Percentiles rank a stretch among this genome's conserved stretches.
These are phyloP conservation scores for Kuraishia hungarica DNA, from an alignment of 805 yeast genomes.

Conservation along the genomic window DNA sequence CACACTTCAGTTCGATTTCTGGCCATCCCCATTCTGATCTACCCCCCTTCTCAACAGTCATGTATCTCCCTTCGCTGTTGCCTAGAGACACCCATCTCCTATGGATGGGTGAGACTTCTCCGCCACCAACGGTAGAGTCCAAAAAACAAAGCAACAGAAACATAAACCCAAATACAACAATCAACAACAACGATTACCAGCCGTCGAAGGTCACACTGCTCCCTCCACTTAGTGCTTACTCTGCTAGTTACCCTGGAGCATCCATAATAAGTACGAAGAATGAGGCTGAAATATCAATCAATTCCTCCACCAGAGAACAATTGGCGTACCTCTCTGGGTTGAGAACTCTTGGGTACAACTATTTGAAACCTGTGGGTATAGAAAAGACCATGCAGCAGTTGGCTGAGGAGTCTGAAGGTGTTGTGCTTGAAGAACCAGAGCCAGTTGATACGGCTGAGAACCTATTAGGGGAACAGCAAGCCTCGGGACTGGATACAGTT, in stretches of 20 bases:
- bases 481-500: constrained; percentile 8
- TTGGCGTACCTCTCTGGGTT: constrained; percentile 19
- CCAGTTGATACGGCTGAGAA: constrained; percentile 7
- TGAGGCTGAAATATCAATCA: constrained; percentile 2
- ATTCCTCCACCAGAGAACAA: constrained; percentile 4
- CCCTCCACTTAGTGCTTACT: not conserved
- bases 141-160: constrained; percentile 12
- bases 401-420: constrained; percentile 7
- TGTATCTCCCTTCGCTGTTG: constrained; percentile 41
- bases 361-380: constrained; percentile 51
- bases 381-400: constrained; percentile 41
- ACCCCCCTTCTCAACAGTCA: constrained; percentile 8
- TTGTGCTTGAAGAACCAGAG: constrained; percentile 13
- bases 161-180: constrained; percentile 8
- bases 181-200: not conserved
- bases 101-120: constrained; percentile 22
- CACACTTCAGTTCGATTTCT: too few species aligned
- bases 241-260: not conserved
- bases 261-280: not conserved
- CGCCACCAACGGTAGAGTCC: not conserved
- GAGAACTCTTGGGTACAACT: constrained; percentile 36
- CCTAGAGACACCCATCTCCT: constrained; percentile 36
- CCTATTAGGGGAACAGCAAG: not conserved
- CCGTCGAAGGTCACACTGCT: not conserved
- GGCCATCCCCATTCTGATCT: too few species aligned